Base-by-base conservation (phyloP, 495 filamentous ascomycete genomes). In the Daldinia childiae region DNA sequence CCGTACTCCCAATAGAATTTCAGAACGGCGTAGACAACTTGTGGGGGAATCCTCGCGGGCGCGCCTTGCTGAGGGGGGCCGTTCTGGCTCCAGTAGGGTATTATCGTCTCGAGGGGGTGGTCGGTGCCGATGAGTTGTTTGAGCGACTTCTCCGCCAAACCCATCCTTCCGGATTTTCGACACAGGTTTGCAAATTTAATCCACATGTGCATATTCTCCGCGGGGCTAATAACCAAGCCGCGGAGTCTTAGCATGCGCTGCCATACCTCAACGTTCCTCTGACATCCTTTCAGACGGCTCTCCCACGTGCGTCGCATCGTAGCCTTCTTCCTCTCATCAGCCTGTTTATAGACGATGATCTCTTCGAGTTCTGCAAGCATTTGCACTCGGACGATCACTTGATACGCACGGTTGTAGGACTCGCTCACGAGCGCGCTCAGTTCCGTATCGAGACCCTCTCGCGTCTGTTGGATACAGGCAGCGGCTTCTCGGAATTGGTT, bases 281-380 rank as follows among this genome's bases (percentile, higher is more conserved):
- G 95, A 71, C 95, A 97, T 21, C 95, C 95, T 68, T 94, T 94
- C 21, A 99, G 85, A 64, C 95, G 90, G 65, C 91, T 94, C 75
- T 95, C 96, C 95, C 95, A 99, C 14, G 96, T 99, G 43, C 87
- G 83, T 26, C 96, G 88, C 90, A 99, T 91, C 9, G 91, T 93
- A 24, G 90, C 92, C 78, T 94, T 93, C 82, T 95, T 97, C 67
- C 92, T 90, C 41, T 95, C 91, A 62, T 89, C 88, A 66, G 91
- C 91, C 74, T 98, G 94, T 81, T 99, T 98, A 82, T 98, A 99
- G 4, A 89, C 88, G 72, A 99, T 98, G 73, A 99, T 94, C 78
- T 99, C 95, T 78, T 99, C 95, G 4, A 99, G 86, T 78, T 99
- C 95, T 3, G 95, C 95, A 74, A 99, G 89, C 95, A 98, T 98